Conservation (phyloP, 768 basidiomycete species). For the Auriscalpium orientale region DNA sequence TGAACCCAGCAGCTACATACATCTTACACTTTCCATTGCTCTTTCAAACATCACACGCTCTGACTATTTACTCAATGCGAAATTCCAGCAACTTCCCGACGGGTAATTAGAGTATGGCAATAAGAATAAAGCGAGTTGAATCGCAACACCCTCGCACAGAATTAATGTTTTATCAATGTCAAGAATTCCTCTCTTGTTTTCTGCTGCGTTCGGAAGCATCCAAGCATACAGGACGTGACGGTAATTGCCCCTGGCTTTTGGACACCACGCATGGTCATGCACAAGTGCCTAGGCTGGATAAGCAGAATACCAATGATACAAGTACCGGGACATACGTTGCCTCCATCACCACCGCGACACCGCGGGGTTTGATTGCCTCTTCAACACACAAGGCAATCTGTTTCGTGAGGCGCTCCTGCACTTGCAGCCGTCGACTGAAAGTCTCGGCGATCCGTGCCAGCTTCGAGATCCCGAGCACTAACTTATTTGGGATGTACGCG, state of each 20-base stretch:
- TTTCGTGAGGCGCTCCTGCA: conserved; percentile 95
- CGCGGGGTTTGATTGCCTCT: conserved; percentile 95
- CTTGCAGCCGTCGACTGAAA: conserved; percentile 90
- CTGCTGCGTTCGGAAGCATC: conserved; percentile 96
- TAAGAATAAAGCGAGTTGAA: conserved; percentile 38
- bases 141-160: conserved; percentile 24
- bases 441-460: conserved; percentile 96
- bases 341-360: conserved; percentile 99
- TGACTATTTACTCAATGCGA: neutral
- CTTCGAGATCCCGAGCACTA: conserved; percentile 93
- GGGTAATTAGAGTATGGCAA: conserved; percentile 18
- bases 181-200: conserved; percentile 98
- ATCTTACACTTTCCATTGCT: neutral
- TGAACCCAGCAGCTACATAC: neutral
- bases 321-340: conserved; percentile 64
- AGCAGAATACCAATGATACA: conserved; percentile 2
- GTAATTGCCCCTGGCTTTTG: conserved; percentile 97
- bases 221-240: conserved; percentile 95
- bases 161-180: conserved; percentile 59
- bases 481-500: conserved; percentile 92
- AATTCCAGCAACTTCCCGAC: neutral
- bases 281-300: conserved; percentile 65
- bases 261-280: conserved; percentile 99
- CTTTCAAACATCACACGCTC: neutral
- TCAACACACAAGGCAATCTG: conserved; percentile 98